These are phyloP conservation scores for Bipolaris cookei DNA, from an alignment of 2,329 filamentous ascomycete species.

Conservation along the genomic window DNA sequence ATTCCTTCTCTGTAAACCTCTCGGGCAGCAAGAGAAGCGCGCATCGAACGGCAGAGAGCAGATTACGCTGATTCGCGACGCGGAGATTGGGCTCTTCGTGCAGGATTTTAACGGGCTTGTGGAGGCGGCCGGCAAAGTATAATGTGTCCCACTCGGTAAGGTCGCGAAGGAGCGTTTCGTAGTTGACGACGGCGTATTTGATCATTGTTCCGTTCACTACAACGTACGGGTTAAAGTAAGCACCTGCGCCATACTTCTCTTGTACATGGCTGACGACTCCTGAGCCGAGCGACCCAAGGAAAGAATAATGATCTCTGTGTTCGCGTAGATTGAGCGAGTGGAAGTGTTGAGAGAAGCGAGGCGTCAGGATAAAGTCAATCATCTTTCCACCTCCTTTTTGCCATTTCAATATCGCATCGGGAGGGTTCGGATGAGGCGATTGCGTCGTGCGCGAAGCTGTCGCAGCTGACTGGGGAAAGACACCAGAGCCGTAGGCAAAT, in stretches of 20 bases:
- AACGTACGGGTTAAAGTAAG: conserved; percentile 97
- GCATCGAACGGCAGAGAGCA: conserved; percentile 88
- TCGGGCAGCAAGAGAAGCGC: conserved; percentile 85
- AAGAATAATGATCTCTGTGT: conserved; percentile 91
- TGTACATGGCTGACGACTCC: conserved; percentile 84
- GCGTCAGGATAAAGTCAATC: conserved; percentile 98
- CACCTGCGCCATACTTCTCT: conserved; percentile 86
- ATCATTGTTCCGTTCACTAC: conserved; percentile 94
- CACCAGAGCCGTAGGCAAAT: conserved; percentile 95
- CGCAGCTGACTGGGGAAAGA: conserved; percentile 78
- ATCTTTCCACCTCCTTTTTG: conserved; percentile 91
- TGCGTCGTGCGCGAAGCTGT: conserved; percentile 58
- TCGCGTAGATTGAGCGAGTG: conserved; percentile 90
- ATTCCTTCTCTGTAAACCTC: conserved; percentile 81
- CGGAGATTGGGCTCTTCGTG: conserved; percentile 91
- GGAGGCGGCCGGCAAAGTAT: conserved; percentile 93
- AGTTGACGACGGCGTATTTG: conserved; percentile 96
- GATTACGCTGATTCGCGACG: conserved; percentile 93
- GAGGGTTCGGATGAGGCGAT: conserved; percentile 81
- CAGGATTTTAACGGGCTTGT: conserved; percentile 97
- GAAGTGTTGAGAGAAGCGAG: conserved; percentile 94
- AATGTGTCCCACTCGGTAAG: conserved; percentile 91
- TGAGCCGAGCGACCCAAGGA: conserved; percentile 80
- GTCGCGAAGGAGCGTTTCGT: conserved; percentile 86
- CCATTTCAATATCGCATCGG: conserved; percentile 78